Evolutionary conservation across 2,329 filamentous ascomycete species (phyloP).

Genomic region (Colletotrichum sp.): DNA sequence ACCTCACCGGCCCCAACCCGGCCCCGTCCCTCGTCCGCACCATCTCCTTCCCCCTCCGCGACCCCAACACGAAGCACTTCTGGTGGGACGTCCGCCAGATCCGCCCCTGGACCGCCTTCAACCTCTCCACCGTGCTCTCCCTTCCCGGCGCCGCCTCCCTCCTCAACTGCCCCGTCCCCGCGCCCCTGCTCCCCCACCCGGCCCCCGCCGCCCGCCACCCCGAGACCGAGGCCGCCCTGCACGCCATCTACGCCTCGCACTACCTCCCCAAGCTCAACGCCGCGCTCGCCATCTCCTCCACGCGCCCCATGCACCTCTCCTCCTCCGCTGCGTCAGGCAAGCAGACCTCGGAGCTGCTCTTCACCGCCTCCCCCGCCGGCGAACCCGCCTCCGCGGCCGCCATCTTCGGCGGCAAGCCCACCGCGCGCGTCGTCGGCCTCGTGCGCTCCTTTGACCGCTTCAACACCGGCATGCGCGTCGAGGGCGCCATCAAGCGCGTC

Average conservation of each 20-base stretch:
- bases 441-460: conserved; percentile 92
- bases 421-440: conserved; percentile 75
- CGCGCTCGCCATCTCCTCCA: conserved; percentile 78
- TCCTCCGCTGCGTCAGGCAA: conserved; percentile 39
- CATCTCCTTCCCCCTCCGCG: conserved; percentile 71
- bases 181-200: conserved; percentile 65
- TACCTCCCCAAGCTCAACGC: conserved; percentile 89
- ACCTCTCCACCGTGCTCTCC: conserved; percentile 70
- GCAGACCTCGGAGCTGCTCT: conserved; percentile 54
- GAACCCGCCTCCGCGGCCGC: conserved; percentile 61
- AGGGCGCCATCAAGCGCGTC: conserved; percentile 81
- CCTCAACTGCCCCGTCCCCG: conserved; percentile 71
- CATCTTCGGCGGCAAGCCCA: conserved; percentile 53
- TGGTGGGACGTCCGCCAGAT: conserved; percentile 97
- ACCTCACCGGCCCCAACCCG: conserved; percentile 81
- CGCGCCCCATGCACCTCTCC: conserved; percentile 62
- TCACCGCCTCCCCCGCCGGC: conserved; percentile 67
- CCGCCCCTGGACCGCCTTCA: conserved; percentile 83
- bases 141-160: conserved; percentile 77
- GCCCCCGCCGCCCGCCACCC: conserved; percentile 67
- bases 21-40: conserved; percentile 82
- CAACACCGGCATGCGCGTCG: conserved; percentile 92
- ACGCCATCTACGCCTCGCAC: conserved; percentile 76
- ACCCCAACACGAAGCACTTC: conserved; percentile 78
- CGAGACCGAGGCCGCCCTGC: conserved; percentile 78